A percentile compares a stretch with the other conserved stretches of the same genome.
These are phyloP conservation scores for Scheffersomyces segobiensis DNA, from an alignment of 1,139 yeast genomes.

Conservation along the genomic window DNA sequence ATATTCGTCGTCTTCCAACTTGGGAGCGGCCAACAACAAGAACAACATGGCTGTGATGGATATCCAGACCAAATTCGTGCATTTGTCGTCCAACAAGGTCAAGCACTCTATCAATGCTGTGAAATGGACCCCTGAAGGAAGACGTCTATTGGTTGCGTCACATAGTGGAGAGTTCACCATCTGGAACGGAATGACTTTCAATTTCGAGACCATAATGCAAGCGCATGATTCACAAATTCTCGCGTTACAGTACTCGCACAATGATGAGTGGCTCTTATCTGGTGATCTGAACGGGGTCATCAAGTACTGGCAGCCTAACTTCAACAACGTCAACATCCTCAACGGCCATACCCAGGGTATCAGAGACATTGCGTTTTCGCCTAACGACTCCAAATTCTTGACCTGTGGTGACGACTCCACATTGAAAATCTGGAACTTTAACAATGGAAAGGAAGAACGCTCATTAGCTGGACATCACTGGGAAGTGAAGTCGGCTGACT, in stretches of 20 bases:
- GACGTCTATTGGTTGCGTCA: conserved; percentile 85
- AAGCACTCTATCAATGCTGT: conserved; percentile 89
- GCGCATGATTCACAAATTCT: conserved; percentile 94
- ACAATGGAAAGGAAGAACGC: conserved; percentile 83
- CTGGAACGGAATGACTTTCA: conserved; percentile 96
- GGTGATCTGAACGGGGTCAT: conserved; percentile 92
- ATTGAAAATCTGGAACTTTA: conserved; percentile 91
- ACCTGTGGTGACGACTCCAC: conserved; percentile 92
- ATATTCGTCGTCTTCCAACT: conserved; percentile 35
- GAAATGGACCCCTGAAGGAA: conserved; percentile 96
- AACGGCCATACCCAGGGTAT: conserved; percentile 80
- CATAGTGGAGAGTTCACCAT: conserved; percentile 94
- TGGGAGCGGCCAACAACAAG: conserved; percentile 26
- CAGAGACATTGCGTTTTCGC: conserved; percentile 85
- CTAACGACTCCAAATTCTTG: conserved; percentile 85
- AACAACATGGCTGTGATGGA: conserved; percentile 54
- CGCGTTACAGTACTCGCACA: conserved; percentile 78
- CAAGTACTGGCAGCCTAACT: conserved; percentile 97
- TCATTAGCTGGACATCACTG: conserved; percentile 90
- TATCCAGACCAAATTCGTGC: conserved; percentile 80
- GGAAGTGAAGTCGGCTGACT: conserved; percentile 97
- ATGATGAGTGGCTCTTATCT: conserved; percentile 90
- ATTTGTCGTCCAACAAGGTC: conserved; percentile 86
- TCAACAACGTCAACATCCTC: conserved; percentile 88
- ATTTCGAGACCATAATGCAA: conserved; percentile 96